Conservation (phyloP, 345 rosid species). For the Carallia brachiata region DNA sequence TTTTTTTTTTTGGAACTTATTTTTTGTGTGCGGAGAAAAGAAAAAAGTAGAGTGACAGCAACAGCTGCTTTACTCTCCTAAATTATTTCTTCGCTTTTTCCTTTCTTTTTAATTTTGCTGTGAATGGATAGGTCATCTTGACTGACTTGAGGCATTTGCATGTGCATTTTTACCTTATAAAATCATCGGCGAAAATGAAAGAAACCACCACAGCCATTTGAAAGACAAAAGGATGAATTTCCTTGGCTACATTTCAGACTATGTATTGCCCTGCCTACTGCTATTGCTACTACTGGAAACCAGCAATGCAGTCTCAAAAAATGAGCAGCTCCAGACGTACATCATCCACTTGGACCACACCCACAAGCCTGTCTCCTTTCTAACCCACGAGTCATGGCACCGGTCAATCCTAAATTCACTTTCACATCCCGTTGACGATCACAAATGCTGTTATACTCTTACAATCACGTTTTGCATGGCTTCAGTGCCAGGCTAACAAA, state of each 20-base stretch:
- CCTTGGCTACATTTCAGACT: background rate
- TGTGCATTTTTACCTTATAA: no score
- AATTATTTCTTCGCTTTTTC: no score
- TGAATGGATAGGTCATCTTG: no score
- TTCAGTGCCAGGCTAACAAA: slow-evolving; percentile 50
- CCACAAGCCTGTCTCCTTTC: slow-evolving; percentile 36
- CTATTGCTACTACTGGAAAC: slow-evolving; percentile 6
- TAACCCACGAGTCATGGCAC: slow-evolving; percentile 37
- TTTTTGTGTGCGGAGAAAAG: no score
- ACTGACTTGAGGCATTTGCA: no score
- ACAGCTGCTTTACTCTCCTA: no score
- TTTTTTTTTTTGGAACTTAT: no score
- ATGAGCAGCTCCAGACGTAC: slow-evolving; percentile 27
- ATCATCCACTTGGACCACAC: slow-evolving; percentile 42
- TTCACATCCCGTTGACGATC: slow-evolving; percentile 13
- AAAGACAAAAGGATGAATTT: background rate
- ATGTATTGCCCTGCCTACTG: background rate
- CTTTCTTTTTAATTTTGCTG: no score
- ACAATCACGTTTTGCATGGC: slow-evolving; percentile 42
- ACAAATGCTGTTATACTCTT: slow-evolving; percentile 33
- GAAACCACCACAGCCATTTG: background rate
- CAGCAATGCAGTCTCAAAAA: slow-evolving; percentile 14
- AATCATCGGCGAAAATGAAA: no score
- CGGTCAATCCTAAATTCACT: slow-evolving; percentile 14
- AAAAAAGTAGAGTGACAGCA: no score